A percentile compares a stretch with the other conserved stretches of the same genome.
Evolutionary conservation across 129 eudicot genomes (phyloP).

Genomic region (Chrysanthemum seticuspe): DNA sequence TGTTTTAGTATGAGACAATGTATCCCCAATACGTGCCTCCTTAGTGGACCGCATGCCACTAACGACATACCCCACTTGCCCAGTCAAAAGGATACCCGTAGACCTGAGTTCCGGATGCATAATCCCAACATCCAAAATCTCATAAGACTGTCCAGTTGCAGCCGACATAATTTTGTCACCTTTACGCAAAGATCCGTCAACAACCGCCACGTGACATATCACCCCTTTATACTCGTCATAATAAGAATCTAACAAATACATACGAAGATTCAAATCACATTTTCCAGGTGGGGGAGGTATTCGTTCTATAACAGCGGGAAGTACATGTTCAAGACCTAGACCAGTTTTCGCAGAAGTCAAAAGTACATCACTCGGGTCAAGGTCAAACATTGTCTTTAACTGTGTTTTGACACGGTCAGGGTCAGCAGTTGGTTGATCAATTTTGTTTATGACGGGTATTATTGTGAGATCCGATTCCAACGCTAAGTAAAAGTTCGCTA

Average conservation of each 20-base stretch:
- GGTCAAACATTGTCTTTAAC: constrained; percentile 88
- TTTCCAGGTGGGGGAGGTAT: constrained; percentile 93
- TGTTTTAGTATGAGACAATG: constrained; percentile 60
- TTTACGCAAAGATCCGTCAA: constrained; percentile 83
- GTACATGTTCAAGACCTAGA: constrained; percentile 85
- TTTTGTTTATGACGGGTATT: constrained; percentile 88
- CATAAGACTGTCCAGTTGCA: constrained; percentile 91
- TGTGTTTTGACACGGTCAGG: constrained; percentile 93
- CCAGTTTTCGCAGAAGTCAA: constrained; percentile 97
- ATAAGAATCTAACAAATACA: constrained; percentile 94
- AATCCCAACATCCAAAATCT: constrained; percentile 85
- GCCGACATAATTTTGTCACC: constrained; percentile 81
- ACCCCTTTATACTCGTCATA: constrained; percentile 97
- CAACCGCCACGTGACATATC: constrained; percentile 94
- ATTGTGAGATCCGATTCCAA: constrained; percentile 81
- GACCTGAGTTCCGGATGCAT: constrained; percentile 92
- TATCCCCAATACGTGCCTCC: constrained; percentile 97
- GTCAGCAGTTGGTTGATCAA: constrained; percentile 97
- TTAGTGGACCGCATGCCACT: constrained; percentile 95
- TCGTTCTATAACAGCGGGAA: constrained; percentile 93
- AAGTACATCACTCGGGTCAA: constrained; percentile 73
- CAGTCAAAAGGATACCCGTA: constrained; percentile 85
- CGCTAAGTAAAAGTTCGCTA: constrained; percentile 91
- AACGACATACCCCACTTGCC: constrained; percentile 95
- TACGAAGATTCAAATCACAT: constrained; percentile 55